These are phyloP conservation scores for Diaporthe australafricana DNA, from an alignment of 2,329 filamentous ascomycete species.

Conservation along the genomic window DNA sequence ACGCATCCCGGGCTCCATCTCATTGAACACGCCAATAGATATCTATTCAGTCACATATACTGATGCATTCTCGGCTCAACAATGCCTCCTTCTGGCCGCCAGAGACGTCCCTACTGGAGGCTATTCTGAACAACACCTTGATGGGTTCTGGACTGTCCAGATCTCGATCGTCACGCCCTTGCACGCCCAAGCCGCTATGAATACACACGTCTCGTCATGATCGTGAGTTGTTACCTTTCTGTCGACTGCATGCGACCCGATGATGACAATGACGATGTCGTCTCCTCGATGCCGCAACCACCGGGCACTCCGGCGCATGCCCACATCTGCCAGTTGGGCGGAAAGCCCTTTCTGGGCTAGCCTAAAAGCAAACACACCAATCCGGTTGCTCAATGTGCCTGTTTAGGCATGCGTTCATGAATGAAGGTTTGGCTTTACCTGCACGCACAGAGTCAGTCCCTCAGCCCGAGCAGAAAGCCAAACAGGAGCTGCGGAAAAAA, in stretches of 20 bases:
- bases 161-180: neutral
- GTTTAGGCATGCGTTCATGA: constrained; percentile 23
- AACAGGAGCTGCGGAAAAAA: neutral
- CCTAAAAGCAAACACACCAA: constrained; percentile 26
- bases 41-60: neutral
- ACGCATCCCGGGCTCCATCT: neutral
- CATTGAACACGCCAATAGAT: neutral
- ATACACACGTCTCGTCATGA: neutral
- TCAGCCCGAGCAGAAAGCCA: constrained; percentile 22
- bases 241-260: neutral
- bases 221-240: neutral
- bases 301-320: constrained; percentile 8
- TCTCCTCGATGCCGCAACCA: neutral
- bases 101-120: neutral
- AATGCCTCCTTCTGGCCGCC: neutral
- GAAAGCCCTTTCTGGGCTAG: constrained; percentile 15
- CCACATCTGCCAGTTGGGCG: constrained; percentile 6
- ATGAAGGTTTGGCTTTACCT: constrained; percentile 21
- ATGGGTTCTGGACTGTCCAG: neutral
- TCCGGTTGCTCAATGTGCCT: constrained; percentile 11
- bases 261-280: constrained; percentile 22
- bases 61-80: neutral
- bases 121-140: neutral
- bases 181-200: neutral
- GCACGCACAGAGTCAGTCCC: constrained; percentile 13